These are phyloP conservation scores for Taiozyma sp. DNA, from an alignment of 1,139 yeast genomes.

Conservation along the genomic window DNA sequence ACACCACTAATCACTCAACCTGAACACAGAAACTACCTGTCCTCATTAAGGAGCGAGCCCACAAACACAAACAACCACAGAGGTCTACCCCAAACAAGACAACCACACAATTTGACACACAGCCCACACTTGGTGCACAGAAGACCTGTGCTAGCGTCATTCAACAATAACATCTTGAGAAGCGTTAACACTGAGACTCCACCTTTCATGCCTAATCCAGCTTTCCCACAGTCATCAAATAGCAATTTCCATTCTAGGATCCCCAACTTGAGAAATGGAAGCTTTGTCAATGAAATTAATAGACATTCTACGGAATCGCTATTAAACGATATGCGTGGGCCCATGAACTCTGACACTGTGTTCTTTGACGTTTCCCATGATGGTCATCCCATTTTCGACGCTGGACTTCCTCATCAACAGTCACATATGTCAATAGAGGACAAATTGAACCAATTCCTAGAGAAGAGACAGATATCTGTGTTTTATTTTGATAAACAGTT, in stretches of 20 bases:
- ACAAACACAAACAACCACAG: not conserved
- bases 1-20: not conserved
- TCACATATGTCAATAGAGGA: not conserved
- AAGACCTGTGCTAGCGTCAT: not conserved
- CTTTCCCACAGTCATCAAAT: not conserved
- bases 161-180: not conserved
- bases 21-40: not conserved
- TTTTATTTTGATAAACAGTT: not conserved
- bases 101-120: not conserved
- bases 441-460: not conserved
- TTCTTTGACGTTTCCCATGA: not conserved
- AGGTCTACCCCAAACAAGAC: not conserved
- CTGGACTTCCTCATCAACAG: not conserved
- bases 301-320: constrained; percentile 8
- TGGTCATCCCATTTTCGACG: not conserved
- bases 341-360: not conserved
- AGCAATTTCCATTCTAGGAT: not conserved
- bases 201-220: not conserved
- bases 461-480: not conserved
- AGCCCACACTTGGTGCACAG: not conserved
- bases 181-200: not conserved
- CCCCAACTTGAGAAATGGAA: not conserved
- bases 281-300: constrained; percentile 8
- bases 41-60: not conserved
- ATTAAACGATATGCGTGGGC: constrained; percentile 2